A percentile compares a stretch with the other conserved stretches of the same genome.
phyloP scores from a whole-genome alignment of 306 rosid genomes.

The Hippophae gyantsensis region DNA sequence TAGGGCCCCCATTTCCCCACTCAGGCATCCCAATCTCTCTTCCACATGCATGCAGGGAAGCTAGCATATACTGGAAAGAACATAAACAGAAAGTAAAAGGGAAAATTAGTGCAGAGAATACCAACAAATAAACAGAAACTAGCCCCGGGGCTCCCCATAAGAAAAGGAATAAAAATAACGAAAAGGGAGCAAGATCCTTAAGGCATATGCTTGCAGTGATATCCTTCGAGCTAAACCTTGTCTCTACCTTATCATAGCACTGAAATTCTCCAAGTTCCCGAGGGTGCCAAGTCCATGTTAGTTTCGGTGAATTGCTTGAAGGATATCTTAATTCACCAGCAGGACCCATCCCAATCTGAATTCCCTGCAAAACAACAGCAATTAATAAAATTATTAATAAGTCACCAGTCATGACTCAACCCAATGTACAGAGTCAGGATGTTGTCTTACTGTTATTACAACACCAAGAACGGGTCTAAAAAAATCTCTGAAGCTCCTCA shows the following conservation, averaged over 20 bases:
- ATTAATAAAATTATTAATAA: constrained; percentile 7
- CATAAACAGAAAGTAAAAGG: constrained; percentile 5
- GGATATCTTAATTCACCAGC: constrained; percentile 90
- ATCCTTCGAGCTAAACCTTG: constrained; percentile 15
- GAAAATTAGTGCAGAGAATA: constrained; percentile 3
- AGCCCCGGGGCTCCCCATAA: background rate
- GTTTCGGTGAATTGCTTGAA: constrained; percentile 39
- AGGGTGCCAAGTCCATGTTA: constrained; percentile 34
- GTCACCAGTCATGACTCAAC: background rate
- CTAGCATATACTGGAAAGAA: constrained; percentile 65
- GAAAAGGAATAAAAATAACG: background rate
- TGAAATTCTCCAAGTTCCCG: constrained; percentile 80
- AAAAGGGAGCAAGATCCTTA: constrained; percentile 13
- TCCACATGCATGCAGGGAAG: constrained; percentile 66
- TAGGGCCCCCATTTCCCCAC: constrained; percentile 77
- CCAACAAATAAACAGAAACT: background rate
- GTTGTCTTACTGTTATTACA: constrained; percentile 55
- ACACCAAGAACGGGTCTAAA: constrained; percentile 54
- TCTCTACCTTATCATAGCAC: constrained; percentile 76
- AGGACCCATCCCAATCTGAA: constrained; percentile 92
- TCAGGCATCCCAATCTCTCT: constrained; percentile 57
- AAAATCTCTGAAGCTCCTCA: constrained; percentile 71
- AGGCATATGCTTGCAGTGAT: constrained; percentile 12
- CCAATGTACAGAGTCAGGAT: constrained; percentile 6
- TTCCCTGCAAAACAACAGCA: constrained; percentile 45